Evolutionary conservation across 352 stramenopile species (phyloP).

Genomic region (Globisporangium parvum): DNA sequence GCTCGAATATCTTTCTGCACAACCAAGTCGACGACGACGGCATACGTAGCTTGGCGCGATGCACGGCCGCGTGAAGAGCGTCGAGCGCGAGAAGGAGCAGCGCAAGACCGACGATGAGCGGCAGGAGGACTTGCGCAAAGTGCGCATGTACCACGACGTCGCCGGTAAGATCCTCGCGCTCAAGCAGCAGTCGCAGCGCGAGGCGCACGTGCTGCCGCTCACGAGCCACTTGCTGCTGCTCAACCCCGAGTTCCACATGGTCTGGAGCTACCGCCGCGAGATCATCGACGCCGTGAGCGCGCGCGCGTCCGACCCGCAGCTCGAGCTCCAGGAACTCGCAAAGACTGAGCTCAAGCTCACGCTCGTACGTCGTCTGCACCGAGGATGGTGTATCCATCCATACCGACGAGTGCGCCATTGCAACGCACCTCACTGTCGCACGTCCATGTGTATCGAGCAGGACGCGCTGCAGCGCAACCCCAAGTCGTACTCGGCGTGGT

Average conservation of each 20-base stretch:
- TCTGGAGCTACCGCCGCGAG: constrained; percentile 97
- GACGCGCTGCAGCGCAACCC: constrained; percentile 93
- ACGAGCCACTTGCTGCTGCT: constrained; percentile 91
- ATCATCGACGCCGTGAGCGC: constrained; percentile 56
- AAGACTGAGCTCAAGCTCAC: constrained; percentile 89
- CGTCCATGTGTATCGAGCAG: constrained; percentile 20
- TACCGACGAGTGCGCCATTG: neutral
- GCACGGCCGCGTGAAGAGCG: constrained; percentile 73
- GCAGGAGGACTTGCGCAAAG: constrained; percentile 51
- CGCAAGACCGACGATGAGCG: constrained; percentile 57
- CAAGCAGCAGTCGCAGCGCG: constrained; percentile 41
- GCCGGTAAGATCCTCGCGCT: constrained; percentile 61
- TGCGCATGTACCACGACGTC: constrained; percentile 77
- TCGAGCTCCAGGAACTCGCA: constrained; percentile 40
- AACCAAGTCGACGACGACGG: too few species aligned
- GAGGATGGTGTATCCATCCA: constrained; percentile 1
- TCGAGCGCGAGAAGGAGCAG: constrained; percentile 66
- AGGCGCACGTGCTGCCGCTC: constrained; percentile 64
- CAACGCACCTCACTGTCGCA: neutral
- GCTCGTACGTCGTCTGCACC: constrained; percentile 18
- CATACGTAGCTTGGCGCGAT: constrained; percentile 16
- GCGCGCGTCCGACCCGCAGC: constrained; percentile 17
- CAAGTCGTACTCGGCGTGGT: constrained; percentile 95
- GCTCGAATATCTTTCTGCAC: too few species aligned
- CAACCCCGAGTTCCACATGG: constrained; percentile 95